Evolutionary conservation across 805 yeast genomes (phyloP).

Genomic region (Saturnispora serradocipensis): DNA sequence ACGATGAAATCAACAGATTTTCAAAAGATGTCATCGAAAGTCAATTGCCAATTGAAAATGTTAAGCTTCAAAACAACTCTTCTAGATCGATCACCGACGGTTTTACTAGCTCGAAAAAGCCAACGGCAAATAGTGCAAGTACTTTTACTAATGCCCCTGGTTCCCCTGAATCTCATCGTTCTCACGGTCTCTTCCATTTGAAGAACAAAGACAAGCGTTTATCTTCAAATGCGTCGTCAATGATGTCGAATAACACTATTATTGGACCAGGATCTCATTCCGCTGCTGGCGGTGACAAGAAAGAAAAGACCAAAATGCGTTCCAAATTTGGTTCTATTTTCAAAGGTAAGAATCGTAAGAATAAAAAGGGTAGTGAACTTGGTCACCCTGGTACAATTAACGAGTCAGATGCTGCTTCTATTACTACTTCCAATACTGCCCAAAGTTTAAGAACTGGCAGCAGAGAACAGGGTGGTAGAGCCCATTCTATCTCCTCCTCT

Average conservation of each 20-base stretch:
- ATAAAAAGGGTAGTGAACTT: constrained; percentile 29
- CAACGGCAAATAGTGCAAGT: not conserved
- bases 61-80: constrained; percentile 9
- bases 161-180: constrained; percentile 7
- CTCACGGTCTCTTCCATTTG: constrained; percentile 8
- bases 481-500: constrained; percentile 9
- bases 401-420: constrained; percentile 27
- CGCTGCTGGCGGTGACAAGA: constrained; percentile 9
- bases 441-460: constrained; percentile 2
- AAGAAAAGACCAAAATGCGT: constrained; percentile 37
- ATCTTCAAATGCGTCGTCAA: constrained; percentile 9
- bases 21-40: constrained; percentile 31
- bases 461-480: constrained; percentile 7
- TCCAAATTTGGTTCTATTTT: constrained; percentile 72
- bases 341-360: constrained; percentile 41
- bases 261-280: constrained; percentile 7
- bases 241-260: constrained; percentile 10
- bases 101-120: constrained; percentile 11
- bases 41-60: constrained; percentile 21
- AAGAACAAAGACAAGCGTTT: constrained; percentile 11
- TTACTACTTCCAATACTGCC: constrained; percentile 16
- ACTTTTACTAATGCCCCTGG: not conserved
- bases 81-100: constrained; percentile 13
- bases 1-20: constrained; percentile 49
- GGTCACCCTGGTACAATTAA: constrained; percentile 18